Evolutionary conservation across 1,284 basidiomycete genomes (phyloP).

Genomic region (Peniophora sp.): DNA sequence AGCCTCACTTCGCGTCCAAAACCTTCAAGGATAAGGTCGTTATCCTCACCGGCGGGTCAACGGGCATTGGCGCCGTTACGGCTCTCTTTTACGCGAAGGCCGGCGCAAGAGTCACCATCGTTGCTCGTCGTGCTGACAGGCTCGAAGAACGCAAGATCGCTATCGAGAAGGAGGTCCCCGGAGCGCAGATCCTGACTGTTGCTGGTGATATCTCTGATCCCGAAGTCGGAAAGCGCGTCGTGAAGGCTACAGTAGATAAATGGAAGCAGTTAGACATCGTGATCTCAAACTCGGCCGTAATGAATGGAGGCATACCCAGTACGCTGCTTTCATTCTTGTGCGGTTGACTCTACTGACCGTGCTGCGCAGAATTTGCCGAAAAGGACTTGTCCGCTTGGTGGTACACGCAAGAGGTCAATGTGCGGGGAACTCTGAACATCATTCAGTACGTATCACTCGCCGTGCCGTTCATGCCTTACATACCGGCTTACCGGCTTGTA

Average conservation of each 20-base stretch:
- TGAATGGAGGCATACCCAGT: background rate
- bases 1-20: background rate
- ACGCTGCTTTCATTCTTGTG: too few relatives aligned
- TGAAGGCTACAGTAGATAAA: background rate
- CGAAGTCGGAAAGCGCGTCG: background rate
- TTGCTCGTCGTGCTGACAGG: background rate
- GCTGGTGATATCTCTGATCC: background rate
- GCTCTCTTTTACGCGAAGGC: background rate
- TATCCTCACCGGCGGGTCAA: background rate
- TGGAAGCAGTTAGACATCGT: background rate
- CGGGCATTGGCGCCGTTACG: background rate
- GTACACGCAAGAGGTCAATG: conserved; percentile 1
- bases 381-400: background rate
- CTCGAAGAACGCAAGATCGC: background rate
- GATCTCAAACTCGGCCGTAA: background rate
- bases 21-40: background rate
- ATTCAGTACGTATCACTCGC: background rate
- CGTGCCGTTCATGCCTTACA: background rate
- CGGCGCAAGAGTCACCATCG: background rate
- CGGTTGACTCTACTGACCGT: too few relatives aligned
- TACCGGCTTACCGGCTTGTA: background rate
- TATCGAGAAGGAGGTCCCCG: background rate
- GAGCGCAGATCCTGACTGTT: background rate
- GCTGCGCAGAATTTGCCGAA: background rate
- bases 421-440: background rate